phyloP scores from a whole-genome alignment of 768 basidiomycete species.

The Xanthoconium stramineum region DNA sequence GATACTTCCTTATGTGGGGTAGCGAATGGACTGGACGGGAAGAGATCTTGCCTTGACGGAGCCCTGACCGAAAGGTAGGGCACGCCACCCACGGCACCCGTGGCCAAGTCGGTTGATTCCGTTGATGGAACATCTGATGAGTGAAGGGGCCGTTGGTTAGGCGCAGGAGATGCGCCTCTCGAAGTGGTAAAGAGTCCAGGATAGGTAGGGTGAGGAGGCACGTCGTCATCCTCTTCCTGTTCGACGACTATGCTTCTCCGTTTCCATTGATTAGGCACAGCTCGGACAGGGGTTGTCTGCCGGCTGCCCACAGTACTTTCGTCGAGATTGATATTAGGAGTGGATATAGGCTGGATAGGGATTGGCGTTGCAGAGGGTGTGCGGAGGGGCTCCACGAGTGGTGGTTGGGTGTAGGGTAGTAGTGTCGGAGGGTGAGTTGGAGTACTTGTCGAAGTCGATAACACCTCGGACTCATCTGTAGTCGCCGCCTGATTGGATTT shows the following conservation, averaged over 20 bases:
- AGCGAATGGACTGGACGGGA: constrained; percentile 69
- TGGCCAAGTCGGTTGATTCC: constrained; percentile 42
- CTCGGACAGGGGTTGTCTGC: constrained; percentile 33
- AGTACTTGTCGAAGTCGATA: constrained; percentile 51
- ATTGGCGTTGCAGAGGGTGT: constrained; percentile 31
- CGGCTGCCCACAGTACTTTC: constrained; percentile 30
- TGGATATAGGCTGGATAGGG: constrained; percentile 25
- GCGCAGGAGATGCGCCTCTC: constrained; percentile 33
- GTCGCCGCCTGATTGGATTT: constrained; percentile 39
- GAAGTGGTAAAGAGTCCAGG: constrained; percentile 43
- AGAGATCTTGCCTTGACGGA: constrained; percentile 54
- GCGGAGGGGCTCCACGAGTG: constrained; percentile 22
- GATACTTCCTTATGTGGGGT: constrained; percentile 66
- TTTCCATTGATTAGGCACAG: constrained; percentile 40
- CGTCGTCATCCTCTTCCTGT: constrained; percentile 61
- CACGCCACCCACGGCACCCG: constrained; percentile 46
- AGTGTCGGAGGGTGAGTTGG: constrained; percentile 55
- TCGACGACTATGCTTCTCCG: constrained; percentile 67
- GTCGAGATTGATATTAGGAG: constrained; percentile 28
- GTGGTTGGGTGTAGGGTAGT: constrained; percentile 39
- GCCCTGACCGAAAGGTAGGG: constrained; percentile 42
- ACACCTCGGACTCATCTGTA: constrained; percentile 45
- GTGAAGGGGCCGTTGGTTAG: constrained; percentile 41
- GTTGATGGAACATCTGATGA: constrained; percentile 51
- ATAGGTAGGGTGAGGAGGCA: constrained; percentile 37